Percentiles rank a stretch among this genome's conserved stretches.
These are phyloP conservation scores for Lineolata rhizophorae DNA, from an alignment of 495 filamentous ascomycete genomes.

Conservation along the genomic window DNA sequence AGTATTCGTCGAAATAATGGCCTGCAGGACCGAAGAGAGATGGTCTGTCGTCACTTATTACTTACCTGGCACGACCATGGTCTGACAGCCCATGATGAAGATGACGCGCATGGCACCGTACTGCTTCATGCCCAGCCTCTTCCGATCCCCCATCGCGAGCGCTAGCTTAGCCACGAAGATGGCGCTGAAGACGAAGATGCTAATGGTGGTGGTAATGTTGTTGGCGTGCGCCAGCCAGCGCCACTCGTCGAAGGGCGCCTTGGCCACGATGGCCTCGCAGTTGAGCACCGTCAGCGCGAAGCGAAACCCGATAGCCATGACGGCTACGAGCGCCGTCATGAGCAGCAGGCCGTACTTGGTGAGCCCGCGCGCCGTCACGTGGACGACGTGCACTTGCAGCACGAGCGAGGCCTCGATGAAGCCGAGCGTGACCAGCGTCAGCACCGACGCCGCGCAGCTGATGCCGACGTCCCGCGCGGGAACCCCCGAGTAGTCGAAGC, in stretches of 20 bases:
- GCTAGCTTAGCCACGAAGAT: slow-evolving; percentile 54
- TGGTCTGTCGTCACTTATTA: no score
- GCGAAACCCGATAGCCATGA: slow-evolving; percentile 36
- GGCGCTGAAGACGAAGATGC: slow-evolving; percentile 53
- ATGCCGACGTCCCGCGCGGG: slow-evolving; percentile 23
- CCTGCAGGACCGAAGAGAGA: no score
- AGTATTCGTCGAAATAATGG: not conserved
- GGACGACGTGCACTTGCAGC: slow-evolving; percentile 48
- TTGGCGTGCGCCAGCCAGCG: slow-evolving; percentile 29
- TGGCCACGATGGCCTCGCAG: slow-evolving; percentile 21
- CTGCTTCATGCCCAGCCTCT: slow-evolving; percentile 30
- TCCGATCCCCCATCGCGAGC: slow-evolving; percentile 33
- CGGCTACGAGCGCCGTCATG: slow-evolving; percentile 28
- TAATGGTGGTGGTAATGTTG: slow-evolving; percentile 34
- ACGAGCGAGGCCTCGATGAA: slow-evolving; percentile 44
- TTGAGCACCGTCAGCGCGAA: slow-evolving; percentile 30
- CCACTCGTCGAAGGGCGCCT: slow-evolving; percentile 4
- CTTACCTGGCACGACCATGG: slow-evolving; percentile 59
- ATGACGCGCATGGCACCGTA: slow-evolving; percentile 50
- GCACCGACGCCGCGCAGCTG: slow-evolving; percentile 28
- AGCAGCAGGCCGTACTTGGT: slow-evolving; percentile 24
- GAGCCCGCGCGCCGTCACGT: slow-evolving; percentile 20
- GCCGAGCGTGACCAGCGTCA: slow-evolving; percentile 34
- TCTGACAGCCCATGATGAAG: slow-evolving; percentile 55
- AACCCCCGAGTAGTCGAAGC: slow-evolving; percentile 33